Base-by-base conservation (phyloP, 2,329 filamentous ascomycete species). In the Penicillium sp. region DNA sequence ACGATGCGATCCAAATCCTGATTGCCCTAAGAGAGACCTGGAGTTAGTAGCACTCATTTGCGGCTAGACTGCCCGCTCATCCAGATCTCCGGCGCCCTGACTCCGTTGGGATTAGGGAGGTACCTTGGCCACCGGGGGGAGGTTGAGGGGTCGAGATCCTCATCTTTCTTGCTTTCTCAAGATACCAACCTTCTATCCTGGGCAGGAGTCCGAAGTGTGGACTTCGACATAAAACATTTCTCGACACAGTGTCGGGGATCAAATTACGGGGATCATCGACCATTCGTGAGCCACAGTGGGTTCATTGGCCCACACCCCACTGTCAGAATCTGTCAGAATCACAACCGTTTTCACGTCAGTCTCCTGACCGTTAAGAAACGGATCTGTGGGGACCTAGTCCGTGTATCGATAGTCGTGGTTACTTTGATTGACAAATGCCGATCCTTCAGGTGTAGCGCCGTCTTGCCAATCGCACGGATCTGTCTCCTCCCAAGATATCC, bases 341-440 rank as follows among this genome's bases (percentile, higher is more conserved):
- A 53, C 40, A 38, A 14, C 40, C 45, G 50, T 53, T 49, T 49
- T 45, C 27, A 49, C 31, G 44, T 48, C 50, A 53, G 45, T 53
- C 24, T 18, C 40, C 51, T 36, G 21, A 43, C 44, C 36, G 38
- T 22, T 22, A 42, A 16, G 36, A 40, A 46, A 48, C 50, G 48
- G 58, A 62, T 55, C 52, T 51, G 51, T 53, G 48, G 54, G 53
- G 51, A 48, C 49, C 51, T 41, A 53, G 46, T 38, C 54, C 52
- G 51, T 53, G 43, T 51, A 49, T 47, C 49, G 49, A 56, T 49
- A 51, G 48, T 54, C 50, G 50, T 51, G 61, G 61, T 60, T 60
- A 41, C 52, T 66, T 67, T 67, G 51, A 62, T 64, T 63, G 56
- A 61, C 54, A 59, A 62, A 58, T 63, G 64, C 64, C 58, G 66